Percentiles rank a stretch among this genome's conserved stretches.
phyloP scores from a whole-genome alignment of 176 grass and related monocot genomes.

The Eragrostis nindensis region DNA sequence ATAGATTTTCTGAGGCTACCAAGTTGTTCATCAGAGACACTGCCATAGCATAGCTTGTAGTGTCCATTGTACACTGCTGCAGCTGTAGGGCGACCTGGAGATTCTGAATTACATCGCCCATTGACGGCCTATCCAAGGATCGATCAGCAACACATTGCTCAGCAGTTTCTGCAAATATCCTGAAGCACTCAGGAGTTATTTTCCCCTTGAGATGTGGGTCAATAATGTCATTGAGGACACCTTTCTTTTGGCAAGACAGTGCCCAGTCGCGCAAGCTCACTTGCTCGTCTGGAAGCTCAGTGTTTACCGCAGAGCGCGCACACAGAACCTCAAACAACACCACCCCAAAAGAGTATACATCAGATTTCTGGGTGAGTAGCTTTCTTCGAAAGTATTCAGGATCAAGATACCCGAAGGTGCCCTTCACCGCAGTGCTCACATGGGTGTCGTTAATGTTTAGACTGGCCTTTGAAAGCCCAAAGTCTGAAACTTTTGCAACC shows the following conservation, averaged over 20 bases:
- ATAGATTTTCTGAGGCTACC: background rate
- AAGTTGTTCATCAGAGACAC: background rate
- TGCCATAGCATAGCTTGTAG: background rate
- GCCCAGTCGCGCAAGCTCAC: slow-evolving; percentile 44
- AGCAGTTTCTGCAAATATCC: slow-evolving; percentile 36
- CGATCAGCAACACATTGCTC: slow-evolving; percentile 39
- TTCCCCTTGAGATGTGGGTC: slow-evolving; percentile 29
- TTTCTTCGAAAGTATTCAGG: slow-evolving; percentile 44
- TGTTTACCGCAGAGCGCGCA: slow-evolving; percentile 24
- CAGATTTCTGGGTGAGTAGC: slow-evolving; percentile 43
- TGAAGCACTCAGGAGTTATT: slow-evolving; percentile 25
- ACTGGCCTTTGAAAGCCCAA: slow-evolving; percentile 31
- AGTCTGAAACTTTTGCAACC: slow-evolving; percentile 36
- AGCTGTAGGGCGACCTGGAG: slow-evolving; percentile 43
- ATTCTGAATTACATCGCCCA: slow-evolving; percentile 40
- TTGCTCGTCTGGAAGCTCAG: background rate
- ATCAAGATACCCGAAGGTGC: slow-evolving; percentile 49
- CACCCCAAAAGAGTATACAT: slow-evolving; percentile 44
- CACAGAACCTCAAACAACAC: background rate
- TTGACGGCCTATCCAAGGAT: slow-evolving; percentile 34
- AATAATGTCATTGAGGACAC: slow-evolving; percentile 8
- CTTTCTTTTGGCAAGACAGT: slow-evolving; percentile 20
- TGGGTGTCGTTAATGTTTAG: slow-evolving; percentile 21
- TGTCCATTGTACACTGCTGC: slow-evolving; percentile 19
- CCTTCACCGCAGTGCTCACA: slow-evolving; percentile 44